These are phyloP conservation scores for Podaxis sp. DNA, from an alignment of 768 basidiomycete genomes.

Conservation along the genomic window DNA sequence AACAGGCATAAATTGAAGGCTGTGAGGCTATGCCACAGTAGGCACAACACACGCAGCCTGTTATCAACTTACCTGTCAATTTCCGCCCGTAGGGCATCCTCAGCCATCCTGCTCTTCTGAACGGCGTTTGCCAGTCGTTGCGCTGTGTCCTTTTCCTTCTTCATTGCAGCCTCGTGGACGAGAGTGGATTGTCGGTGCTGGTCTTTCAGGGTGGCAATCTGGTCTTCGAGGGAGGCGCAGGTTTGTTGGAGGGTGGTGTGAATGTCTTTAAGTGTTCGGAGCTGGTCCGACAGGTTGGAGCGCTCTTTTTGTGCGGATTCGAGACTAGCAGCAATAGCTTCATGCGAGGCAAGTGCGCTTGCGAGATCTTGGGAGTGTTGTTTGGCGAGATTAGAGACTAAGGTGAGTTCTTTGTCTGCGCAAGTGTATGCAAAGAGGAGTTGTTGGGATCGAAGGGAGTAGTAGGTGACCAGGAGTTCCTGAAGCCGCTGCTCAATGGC, in stretches of 20 bases:
- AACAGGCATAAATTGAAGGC: background rate
- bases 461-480: constrained; percentile 33
- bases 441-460: constrained; percentile 34
- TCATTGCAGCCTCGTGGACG: constrained; percentile 35
- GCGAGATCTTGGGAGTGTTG: constrained; percentile 39
- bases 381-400: constrained; percentile 27
- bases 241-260: constrained; percentile 19
- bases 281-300: constrained; percentile 28
- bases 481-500: constrained; percentile 16
- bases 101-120: constrained; percentile 59
- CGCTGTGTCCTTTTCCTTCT: constrained; percentile 45
- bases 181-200: constrained; percentile 25
- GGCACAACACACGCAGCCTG: background rate
- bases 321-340: constrained; percentile 42
- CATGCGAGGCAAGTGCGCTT: constrained; percentile 38
- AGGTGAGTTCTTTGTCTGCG: constrained; percentile 28
- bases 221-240: constrained; percentile 23
- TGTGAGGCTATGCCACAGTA: background rate
- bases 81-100: constrained; percentile 68
- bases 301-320: constrained; percentile 40
- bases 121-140: constrained; percentile 50
- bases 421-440: constrained; percentile 32
- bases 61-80: constrained; percentile 58
- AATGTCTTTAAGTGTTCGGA: constrained; percentile 16
- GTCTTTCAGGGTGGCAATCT: constrained; percentile 17